These are phyloP conservation scores for Trichoderma koningii DNA, from an alignment of 2,329 filamentous ascomycete genomes.

Conservation along the genomic window DNA sequence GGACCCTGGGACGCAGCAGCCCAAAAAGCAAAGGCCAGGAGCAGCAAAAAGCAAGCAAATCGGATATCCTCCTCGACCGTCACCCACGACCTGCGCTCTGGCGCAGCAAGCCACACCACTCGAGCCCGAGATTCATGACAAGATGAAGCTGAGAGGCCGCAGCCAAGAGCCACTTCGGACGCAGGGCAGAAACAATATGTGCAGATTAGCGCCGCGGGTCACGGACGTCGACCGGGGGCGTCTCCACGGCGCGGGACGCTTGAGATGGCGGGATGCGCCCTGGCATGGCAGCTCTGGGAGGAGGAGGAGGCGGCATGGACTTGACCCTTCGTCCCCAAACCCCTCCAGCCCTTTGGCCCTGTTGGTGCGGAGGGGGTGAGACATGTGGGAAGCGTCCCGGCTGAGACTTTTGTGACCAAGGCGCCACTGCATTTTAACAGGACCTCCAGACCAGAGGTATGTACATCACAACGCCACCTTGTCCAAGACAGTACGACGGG, in stretches of 20 bases:
- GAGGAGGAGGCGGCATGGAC: slow-evolving; percentile 11
- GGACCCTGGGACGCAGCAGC: slow-evolving; percentile 9
- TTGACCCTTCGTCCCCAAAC: background rate
- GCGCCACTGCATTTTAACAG: slow-evolving; percentile 15
- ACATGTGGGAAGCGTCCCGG: slow-evolving; percentile 16
- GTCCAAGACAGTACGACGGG: slow-evolving; percentile 21
- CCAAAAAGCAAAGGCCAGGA: background rate
- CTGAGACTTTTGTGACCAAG: background rate
- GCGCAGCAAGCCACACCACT: slow-evolving; percentile 17
- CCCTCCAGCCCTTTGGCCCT: background rate
- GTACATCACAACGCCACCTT: slow-evolving; percentile 22
- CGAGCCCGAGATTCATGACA: background rate
- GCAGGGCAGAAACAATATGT: slow-evolving; percentile 25
- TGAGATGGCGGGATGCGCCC: slow-evolving; percentile 8
- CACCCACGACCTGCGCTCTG: slow-evolving; percentile 9
- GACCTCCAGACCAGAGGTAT: slow-evolving; percentile 22
- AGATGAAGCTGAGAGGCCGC: background rate
- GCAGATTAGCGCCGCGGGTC: slow-evolving; percentile 25
- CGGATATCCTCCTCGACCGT: slow-evolving; percentile 2
- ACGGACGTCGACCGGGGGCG: slow-evolving; percentile 26
- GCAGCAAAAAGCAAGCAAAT: slow-evolving; percentile 13
- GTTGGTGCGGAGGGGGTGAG: slow-evolving; percentile 17
- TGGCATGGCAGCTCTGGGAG: slow-evolving; percentile 14
- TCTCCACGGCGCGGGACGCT: background rate
- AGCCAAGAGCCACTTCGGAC: slow-evolving; percentile 18